Percentiles rank a stretch among this genome's conserved stretches.
These are phyloP conservation scores for Nicotiana knightiana DNA, from an alignment of 257 asterid species.

Conservation along the genomic window DNA sequence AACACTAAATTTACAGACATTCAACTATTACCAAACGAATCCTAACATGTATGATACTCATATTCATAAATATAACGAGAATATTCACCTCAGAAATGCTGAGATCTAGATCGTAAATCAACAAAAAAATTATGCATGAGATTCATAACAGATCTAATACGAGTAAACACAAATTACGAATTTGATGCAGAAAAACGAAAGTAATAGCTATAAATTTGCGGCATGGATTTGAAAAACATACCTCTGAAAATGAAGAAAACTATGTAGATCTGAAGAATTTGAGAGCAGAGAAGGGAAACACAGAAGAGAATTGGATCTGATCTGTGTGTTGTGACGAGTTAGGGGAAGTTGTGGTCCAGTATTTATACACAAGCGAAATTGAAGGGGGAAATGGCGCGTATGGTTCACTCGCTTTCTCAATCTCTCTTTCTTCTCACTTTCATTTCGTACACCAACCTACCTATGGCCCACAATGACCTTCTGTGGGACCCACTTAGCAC, in stretches of 20 bases:
- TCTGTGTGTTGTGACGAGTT: background rate
- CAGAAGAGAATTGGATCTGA: slow-evolving; percentile 5
- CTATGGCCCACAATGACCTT: background rate
- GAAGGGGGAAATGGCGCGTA: background rate
- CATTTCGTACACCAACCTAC: background rate
- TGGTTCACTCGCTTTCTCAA: background rate
- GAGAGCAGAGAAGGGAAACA: background rate
- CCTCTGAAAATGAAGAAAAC: background rate
- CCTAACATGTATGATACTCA: background rate
- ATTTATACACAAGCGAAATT: background rate
- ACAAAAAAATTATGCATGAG: background rate
- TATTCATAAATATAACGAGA: background rate
- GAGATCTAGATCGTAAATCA: background rate
- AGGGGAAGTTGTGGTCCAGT: background rate
- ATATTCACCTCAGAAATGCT: background rate
- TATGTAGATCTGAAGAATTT: background rate
- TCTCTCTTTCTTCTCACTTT: background rate
- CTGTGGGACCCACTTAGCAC: background rate
- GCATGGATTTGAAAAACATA: background rate
- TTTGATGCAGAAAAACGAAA: background rate
- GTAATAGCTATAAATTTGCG: background rate
- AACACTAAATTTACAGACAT: background rate
- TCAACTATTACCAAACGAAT: background rate
- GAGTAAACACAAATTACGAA: background rate
- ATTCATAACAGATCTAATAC: background rate